phyloP scores from a whole-genome alignment of 257 asterid species.

The Eustoma russellianum region DNA sequence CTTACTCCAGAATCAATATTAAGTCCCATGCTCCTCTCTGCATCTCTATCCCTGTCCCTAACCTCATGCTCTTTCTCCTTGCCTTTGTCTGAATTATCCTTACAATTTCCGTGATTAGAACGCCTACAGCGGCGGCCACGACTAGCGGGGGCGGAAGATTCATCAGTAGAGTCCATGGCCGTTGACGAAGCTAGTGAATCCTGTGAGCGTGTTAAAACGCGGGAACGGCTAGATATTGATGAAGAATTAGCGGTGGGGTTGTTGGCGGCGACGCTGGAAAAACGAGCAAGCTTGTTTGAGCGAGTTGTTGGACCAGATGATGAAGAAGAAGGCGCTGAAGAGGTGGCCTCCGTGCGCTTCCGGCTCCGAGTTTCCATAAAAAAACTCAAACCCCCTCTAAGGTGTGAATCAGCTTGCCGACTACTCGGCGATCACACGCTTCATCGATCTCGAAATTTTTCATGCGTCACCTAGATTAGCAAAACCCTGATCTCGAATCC shows the following conservation, averaged over 20 bases:
- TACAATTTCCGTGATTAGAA: conserved; percentile 46
- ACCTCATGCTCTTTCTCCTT: conserved; percentile 77
- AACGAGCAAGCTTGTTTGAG: conserved; percentile 75
- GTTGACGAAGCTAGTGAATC: conserved; percentile 26
- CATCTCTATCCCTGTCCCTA: conserved; percentile 55
- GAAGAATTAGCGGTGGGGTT: conserved; percentile 15
- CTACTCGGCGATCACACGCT: conserved; percentile 73
- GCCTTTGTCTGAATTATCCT: conserved; percentile 68
- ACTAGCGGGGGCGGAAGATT: conserved; percentile 64
- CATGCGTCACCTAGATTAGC: conserved; percentile 24
- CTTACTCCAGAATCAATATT: conserved; percentile 62
- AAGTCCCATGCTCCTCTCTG: conserved; percentile 60
- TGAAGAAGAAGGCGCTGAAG: conserved; percentile 76
- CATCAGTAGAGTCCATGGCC: conserved; percentile 71
- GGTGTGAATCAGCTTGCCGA: conserved; percentile 70
- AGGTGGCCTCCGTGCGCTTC: conserved; percentile 99
- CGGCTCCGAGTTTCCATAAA: conserved; percentile 99
- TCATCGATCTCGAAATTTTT: conserved; percentile 31
- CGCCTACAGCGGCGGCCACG: conserved; percentile 82
- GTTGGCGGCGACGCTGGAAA: conserved; percentile 29
- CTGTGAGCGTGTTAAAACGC: conserved; percentile 38
- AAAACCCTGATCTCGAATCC: conserved; percentile 27
- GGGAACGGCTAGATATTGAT: conserved; percentile 58
- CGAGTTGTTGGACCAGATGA: conserved; percentile 76
- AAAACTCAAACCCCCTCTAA: conserved; percentile 51